Conservation (phyloP, 768 basidiomycete species). For the Lentinula guzmanii region DNA sequence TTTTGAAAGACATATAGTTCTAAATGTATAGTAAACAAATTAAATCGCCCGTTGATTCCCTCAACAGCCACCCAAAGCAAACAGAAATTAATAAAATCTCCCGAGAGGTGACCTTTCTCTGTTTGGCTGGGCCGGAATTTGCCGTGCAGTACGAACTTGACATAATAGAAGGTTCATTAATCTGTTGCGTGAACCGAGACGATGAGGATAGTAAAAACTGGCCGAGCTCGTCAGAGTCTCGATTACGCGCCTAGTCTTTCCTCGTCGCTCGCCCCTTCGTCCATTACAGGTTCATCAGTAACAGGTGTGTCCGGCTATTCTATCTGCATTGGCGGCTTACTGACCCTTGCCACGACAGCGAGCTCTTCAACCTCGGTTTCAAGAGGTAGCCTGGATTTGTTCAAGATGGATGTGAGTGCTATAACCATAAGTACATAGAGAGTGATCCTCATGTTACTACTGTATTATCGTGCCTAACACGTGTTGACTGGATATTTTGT, state of each 20-base stretch:
- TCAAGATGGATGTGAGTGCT: constrained; percentile 27
- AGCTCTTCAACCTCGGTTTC: background rate
- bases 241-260: constrained; percentile 9
- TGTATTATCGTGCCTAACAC: constrained; percentile 38
- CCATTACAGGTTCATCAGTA: background rate
- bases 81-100: too few relatives aligned
- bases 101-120: too few relatives aligned
- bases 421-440: constrained; percentile 5
- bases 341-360: constrained; percentile 5
- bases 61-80: too few relatives aligned
- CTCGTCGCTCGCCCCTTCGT: constrained; percentile 5
- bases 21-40: too few relatives aligned
- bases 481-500: constrained; percentile 27
- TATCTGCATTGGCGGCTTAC: background rate
- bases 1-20: too few relatives aligned
- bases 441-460: constrained; percentile 9
- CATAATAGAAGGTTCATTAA: background rate
- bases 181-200: background rate
- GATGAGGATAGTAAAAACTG: background rate
- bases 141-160: background rate
- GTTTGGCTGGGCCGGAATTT: background rate
- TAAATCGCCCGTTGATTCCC: too few relatives aligned
- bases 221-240: constrained; percentile 6
- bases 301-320: background rate
- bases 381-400: constrained; percentile 19